Percentiles rank a stretch among this genome's conserved stretches.
phyloP scores from a whole-genome alignment of 2,329 filamentous ascomycete genomes.

The Mycosphaerella sp. region DNA sequence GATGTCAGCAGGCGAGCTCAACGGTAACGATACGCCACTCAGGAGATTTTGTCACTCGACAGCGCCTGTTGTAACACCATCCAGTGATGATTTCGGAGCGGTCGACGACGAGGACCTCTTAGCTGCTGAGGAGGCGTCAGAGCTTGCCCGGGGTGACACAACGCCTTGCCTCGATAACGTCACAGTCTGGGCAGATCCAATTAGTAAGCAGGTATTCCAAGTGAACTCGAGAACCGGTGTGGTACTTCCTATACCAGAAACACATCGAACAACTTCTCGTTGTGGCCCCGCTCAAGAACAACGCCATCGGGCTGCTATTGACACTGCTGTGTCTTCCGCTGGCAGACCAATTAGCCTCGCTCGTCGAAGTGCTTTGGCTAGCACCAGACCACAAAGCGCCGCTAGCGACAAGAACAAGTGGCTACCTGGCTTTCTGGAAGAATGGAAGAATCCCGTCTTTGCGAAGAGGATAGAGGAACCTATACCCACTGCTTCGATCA shows the following conservation, averaged over 20 bases:
- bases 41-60: too few relatives aligned
- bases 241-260: conserved; percentile 21
- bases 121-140: conserved; percentile 2
- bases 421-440: conserved; percentile 55
- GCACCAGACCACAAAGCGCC: not conserved
- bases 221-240: conserved; percentile 55
- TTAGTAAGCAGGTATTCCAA: conserved; percentile 47
- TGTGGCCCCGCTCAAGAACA: too few relatives aligned
- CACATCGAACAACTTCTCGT: not conserved
- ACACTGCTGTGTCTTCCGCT: conserved; percentile 24
- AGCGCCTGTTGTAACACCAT: not conserved
- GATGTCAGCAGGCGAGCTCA: not conserved
- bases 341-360: conserved; percentile 34
- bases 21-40: not conserved
- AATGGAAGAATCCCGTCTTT: conserved; percentile 75
- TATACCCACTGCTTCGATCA: conserved; percentile 22
- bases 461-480: conserved; percentile 34
- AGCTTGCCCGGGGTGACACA: not conserved
- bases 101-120: conserved; percentile 24
- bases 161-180: conserved; percentile 31
- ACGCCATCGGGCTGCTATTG: conserved; percentile 23
- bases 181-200: conserved; percentile 56
- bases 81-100: conserved; percentile 29
- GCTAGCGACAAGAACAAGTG: conserved; percentile 37
- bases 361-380: conserved; percentile 14